Base-by-base conservation (phyloP, 1,284 basidiomycete species). In the Ustilago xerochloae region DNA sequence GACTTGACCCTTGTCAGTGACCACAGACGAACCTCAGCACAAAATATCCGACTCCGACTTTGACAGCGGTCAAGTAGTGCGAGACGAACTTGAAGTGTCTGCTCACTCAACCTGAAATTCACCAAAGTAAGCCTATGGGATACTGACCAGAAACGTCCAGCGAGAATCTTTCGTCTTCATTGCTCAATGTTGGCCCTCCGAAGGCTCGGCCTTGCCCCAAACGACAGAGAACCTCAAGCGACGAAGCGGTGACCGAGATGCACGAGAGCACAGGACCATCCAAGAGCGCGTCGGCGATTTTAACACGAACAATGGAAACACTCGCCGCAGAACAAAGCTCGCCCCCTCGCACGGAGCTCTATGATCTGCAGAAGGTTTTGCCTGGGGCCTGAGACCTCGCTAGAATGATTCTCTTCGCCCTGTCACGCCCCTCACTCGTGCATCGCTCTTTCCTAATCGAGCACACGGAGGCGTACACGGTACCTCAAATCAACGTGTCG, bases 401-500 rank as follows among this genome's bases (percentile, higher is more conserved):
- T 49, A 49, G 47, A 49, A 49, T 24, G 18, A 24, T 29, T 47
- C 45, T n/a, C n/a, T n/a, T n/a, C n/a, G n/a, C n/a, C n/a, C n/a
- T n/a, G n/a, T 47, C 29, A n/a, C n/a, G 15, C 45, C 29, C 13
- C 47, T 49, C 32, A 20, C 47, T 49, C 35, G 28, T 10, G 9
- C 6, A 29, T 5, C 41, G 2, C n/a, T 3, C 41, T 24, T 4
- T 15, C n/a, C 22, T 10, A n/a, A n/a, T n/a, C n/a, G n/a, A n/a
- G n/a, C n/a, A n/a, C n/a, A n/a, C n/a, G n/a, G n/a, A n/a, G n/a
- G n/a, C n/a, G n/a, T n/a, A n/a, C n/a, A n/a, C n/a, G n/a, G n/a
- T n/a, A n/a, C n/a, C n/a, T n/a, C n/a, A n/a, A n/a, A n/a, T n/a
- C n/a, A n/a, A n/a, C n/a, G 20, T 29, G 47, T 49, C 47, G 47